Evolutionary conservation across 2,329 filamentous ascomycete species (phyloP).

Genomic region (Alternaria panax): DNA sequence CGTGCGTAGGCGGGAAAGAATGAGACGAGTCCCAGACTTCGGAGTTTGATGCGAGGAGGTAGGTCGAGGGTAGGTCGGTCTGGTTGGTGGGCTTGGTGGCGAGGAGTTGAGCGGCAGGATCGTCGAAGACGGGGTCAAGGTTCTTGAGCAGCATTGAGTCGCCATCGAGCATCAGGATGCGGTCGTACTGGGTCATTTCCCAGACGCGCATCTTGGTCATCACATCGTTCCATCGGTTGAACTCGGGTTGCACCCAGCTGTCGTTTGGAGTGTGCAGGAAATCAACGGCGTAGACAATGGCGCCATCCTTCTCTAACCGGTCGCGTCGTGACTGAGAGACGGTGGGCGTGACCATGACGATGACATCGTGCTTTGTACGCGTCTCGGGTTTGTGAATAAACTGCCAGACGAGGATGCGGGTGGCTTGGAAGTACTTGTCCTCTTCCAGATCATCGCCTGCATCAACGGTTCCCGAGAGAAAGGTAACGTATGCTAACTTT

Average conservation of each 20-base stretch:
- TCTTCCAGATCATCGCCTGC: conserved; percentile 30
- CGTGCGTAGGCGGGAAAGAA: conserved; percentile 44
- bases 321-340: conserved; percentile 29
- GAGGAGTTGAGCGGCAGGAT: conserved; percentile 32
- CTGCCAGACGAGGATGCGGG: conserved; percentile 43
- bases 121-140: conserved; percentile 48
- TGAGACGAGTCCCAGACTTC: conserved; percentile 44
- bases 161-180: conserved; percentile 48
- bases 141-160: conserved; percentile 44
- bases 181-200: conserved; percentile 48
- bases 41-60: conserved; percentile 45
- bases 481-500: conserved; percentile 36
- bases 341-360: conserved; percentile 38
- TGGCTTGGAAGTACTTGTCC: conserved; percentile 39
- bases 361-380: conserved; percentile 30
- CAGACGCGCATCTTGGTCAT: conserved; percentile 52
- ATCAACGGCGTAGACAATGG: conserved; percentile 35
- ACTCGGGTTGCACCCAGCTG: conserved; percentile 25
- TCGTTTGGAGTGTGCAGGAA: conserved; percentile 26
- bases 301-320: conserved; percentile 35
- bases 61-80: conserved; percentile 35
- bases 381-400: conserved; percentile 36
- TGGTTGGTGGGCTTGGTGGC: conserved; percentile 5
- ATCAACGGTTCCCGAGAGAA: conserved; percentile 29
- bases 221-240: conserved; percentile 43